Evolutionary conservation across 2,329 filamentous ascomycete species (phyloP).

Genomic region (Fusarium brachygibbosum): DNA sequence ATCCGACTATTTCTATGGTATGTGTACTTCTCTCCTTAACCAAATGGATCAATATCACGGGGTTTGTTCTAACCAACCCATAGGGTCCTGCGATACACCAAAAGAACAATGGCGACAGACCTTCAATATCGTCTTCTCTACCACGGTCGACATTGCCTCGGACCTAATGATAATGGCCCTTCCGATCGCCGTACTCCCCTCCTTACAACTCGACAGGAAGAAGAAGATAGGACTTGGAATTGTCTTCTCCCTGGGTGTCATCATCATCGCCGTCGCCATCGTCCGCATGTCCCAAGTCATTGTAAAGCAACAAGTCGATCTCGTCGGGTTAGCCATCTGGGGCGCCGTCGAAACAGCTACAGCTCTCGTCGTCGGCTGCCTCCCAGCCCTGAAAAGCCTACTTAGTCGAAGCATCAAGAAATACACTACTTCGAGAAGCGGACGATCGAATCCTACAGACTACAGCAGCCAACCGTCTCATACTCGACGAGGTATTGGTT

Average conservation of each 20-base stretch:
- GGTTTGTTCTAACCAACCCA: accelerated
- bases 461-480: slow-evolving; percentile 10
- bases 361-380: slow-evolving; percentile 25
- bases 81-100: slow-evolving; percentile 16
- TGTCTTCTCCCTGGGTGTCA: slow-evolving; percentile 23
- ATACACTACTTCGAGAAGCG: slow-evolving; percentile 11
- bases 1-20: slow-evolving; percentile 26
- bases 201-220: slow-evolving; percentile 25
- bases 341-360: slow-evolving; percentile 29
- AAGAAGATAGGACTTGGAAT: slow-evolving; percentile 30
- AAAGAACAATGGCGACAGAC: slow-evolving; percentile 18
- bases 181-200: slow-evolving; percentile 26
- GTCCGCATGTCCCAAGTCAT: slow-evolving; percentile 33
- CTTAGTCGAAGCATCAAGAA: slow-evolving; percentile 26
- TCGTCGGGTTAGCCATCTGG: slow-evolving; percentile 29
- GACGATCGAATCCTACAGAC: slow-evolving; percentile 13
- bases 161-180: slow-evolving; percentile 37
- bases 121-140: slow-evolving; percentile 31
- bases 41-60: accelerated
- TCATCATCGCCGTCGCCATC: slow-evolving; percentile 25
- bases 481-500: slow-evolving; percentile 10
- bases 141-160: slow-evolving; percentile 18
- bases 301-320: slow-evolving; percentile 21
- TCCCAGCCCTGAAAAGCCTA: slow-evolving; percentile 24
- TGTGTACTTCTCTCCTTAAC: accelerated